phyloP scores from a whole-genome alignment of 192 early-diverging fungal species.

The Coemansia sp. region DNA sequence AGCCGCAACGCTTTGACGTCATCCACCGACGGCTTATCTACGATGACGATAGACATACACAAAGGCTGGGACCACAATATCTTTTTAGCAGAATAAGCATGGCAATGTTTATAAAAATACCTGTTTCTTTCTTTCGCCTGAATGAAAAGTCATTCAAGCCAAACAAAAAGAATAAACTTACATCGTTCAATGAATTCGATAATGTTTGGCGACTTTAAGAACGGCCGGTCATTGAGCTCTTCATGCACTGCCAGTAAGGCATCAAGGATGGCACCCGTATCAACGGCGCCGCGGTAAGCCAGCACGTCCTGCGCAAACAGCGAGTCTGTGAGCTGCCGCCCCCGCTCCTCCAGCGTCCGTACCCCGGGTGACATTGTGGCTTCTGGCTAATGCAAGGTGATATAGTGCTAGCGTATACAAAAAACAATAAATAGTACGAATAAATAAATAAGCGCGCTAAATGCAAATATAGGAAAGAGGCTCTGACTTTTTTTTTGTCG shows the following conservation, averaged over 20 bases:
- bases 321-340: conserved; percentile 29
- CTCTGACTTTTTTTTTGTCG: too few relatives aligned
- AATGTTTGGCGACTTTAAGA: conserved; percentile 39
- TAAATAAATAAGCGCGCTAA: not conserved
- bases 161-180: conserved; percentile 13
- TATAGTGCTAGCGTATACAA: not conserved
- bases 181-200: conserved; percentile 49
- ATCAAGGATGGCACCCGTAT: conserved; percentile 47
- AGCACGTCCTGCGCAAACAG: conserved; percentile 36
- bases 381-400: not conserved
- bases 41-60: not conserved
- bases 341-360: conserved; percentile 39
- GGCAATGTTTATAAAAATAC: not conserved
- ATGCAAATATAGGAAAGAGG: too few relatives aligned
- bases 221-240: conserved; percentile 43
- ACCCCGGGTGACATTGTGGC: conserved; percentile 15
- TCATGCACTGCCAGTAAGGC: conserved; percentile 42
- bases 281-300: conserved; percentile 50
- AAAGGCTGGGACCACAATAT: not conserved
- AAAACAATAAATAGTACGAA: not conserved
- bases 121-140: not conserved
- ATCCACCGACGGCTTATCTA: conserved; percentile 34
- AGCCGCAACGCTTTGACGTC: conserved; percentile 36
- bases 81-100: not conserved
- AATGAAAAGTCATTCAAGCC: not conserved